Conservation (phyloP, 2,329 filamentous ascomycete genomes). For the Neopestalotiopsis rosae region DNA sequence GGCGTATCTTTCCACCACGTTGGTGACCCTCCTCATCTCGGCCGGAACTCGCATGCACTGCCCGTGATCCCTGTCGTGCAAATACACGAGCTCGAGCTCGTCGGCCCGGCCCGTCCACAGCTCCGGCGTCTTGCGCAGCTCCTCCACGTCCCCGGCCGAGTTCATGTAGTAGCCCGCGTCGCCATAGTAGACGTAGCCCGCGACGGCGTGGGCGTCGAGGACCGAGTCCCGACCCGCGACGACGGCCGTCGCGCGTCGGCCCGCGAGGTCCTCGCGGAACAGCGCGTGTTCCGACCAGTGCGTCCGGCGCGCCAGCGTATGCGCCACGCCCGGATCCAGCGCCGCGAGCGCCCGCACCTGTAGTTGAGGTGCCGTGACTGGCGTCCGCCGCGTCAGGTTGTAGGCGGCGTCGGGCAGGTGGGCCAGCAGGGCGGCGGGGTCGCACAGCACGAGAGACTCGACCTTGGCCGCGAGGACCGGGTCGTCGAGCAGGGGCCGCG, state of each 20-base stretch:
- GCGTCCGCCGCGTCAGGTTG: conserved; percentile 19
- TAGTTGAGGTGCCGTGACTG: conserved; percentile 16
- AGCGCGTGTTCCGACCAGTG: conserved; percentile 23
- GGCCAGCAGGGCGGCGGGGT: conserved; percentile 20
- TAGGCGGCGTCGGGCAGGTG: conserved; percentile 23
- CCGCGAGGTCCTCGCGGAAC: conserved; percentile 20
- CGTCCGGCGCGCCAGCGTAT: conserved; percentile 18
- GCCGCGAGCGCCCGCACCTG: conserved; percentile 20
- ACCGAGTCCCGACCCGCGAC: conserved; percentile 31
- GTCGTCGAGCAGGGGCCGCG: conserved; percentile 20
- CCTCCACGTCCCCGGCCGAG: not conserved
- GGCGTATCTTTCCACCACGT: conserved; percentile 20
- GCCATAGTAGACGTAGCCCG: conserved; percentile 31
- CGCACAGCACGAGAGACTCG: conserved; percentile 20
- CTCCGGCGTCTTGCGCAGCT: conserved; percentile 8
- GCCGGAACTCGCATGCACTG: conserved; percentile 24
- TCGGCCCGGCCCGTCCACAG: conserved; percentile 28
- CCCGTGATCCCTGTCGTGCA: conserved; percentile 31
- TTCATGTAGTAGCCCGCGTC: conserved; percentile 22
- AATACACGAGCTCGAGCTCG: conserved; percentile 32
- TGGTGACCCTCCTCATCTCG: conserved; percentile 14
- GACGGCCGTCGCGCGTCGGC: conserved; percentile 28
- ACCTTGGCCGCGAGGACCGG: conserved; percentile 17
- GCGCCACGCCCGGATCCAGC: conserved; percentile 20
- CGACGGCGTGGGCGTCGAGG: conserved; percentile 28